Evolutionary conservation across 2,329 filamentous ascomycete species (phyloP), one percentile per base, ranked within the genome.

Genomic region (Orbilia oligospora): DNA sequence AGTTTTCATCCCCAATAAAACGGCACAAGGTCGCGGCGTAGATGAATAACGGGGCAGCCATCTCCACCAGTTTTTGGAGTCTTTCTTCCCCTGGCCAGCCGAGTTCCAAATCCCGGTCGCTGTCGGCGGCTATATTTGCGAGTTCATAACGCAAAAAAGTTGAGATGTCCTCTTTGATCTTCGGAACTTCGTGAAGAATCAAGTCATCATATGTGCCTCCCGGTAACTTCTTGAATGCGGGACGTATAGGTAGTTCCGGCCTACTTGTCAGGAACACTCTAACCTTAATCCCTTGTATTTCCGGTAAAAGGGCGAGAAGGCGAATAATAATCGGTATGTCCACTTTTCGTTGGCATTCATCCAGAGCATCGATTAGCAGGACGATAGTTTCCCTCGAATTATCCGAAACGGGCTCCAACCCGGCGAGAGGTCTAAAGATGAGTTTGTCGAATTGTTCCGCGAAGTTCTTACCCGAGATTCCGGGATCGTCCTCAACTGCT

Each of bases 371-470:
- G 16, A 53, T 30, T 3, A 53, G 14, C 24, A 53, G 22, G 10
- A 53, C 49, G 4, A 53, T 10, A 5, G 14, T 5, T 14, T 56
- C 22, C 27, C 30, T 22, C 9, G 27, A 8, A 2, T 14, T 53
- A n/a, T 41, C 3, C 16, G 56, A n/a, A 44, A 10, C 22, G 2
- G 18, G 4, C 9, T 67, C 18, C 14, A 67, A 20, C 33, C 69
- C 73, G 48, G 61, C 64, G 0, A 87, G 71, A 0, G 85, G 85
- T 4, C 84, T 24, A 0, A 84, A 55, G 41, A 86, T 81, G 0
- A 87, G 84, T 64, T 83, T 83, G 0, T 85, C 81, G 73, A 86
- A 87, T n/a, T 87, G 85, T 22, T 85, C 81, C 27, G 64, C 78
- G 2, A 84, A 58, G 18, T 76, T n/a, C 51, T 84, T 84, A 4